Evolutionary conservation across 1,284 basidiomycete species (phyloP).

Genomic region (Volvariella volvacea): DNA sequence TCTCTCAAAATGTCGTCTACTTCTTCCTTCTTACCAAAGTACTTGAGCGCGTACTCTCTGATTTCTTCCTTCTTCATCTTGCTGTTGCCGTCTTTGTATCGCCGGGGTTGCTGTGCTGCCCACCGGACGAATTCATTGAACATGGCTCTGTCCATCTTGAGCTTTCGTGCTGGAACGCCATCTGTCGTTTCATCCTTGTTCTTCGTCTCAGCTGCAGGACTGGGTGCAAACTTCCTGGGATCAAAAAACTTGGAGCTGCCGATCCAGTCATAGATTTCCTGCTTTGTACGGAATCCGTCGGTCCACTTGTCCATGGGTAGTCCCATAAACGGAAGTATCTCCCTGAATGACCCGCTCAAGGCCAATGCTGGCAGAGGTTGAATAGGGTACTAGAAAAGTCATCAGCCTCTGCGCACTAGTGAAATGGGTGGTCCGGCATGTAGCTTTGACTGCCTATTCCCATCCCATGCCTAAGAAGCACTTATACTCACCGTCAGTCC

Average conservation of each 20-base stretch:
- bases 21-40: slow-evolving; percentile 47
- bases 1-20: slow-evolving; percentile 32
- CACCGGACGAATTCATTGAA: slow-evolving; percentile 51
- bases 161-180: too few species aligned
- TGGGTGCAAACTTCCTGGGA: slow-evolving; percentile 24
- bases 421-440: too few species aligned
- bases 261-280: slow-evolving; percentile 52
- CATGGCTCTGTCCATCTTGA: slow-evolving; percentile 39
- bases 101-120: slow-evolving; percentile 22
- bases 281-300: slow-evolving; percentile 46
- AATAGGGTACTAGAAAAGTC: slow-evolving; percentile 37
- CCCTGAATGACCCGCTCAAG: slow-evolving; percentile 35
- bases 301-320: slow-evolving; percentile 44
- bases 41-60: slow-evolving; percentile 39
- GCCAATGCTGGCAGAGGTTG: slow-evolving; percentile 33
- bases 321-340: slow-evolving; percentile 49
- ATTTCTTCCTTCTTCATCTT: slow-evolving; percentile 15
- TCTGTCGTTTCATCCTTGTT: too few species aligned
- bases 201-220: slow-evolving; percentile 18
- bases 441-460: too few species aligned
- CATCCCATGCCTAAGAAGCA: too few species aligned
- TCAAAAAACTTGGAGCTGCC: slow-evolving; percentile 45
- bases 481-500: slow-evolving; percentile 55
- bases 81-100: slow-evolving; percentile 1
- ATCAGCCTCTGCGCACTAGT: background rate